These are phyloP conservation scores for Harringtonia lauricola DNA, from an alignment of 2,329 filamentous ascomycete genomes.

Conservation along the genomic window DNA sequence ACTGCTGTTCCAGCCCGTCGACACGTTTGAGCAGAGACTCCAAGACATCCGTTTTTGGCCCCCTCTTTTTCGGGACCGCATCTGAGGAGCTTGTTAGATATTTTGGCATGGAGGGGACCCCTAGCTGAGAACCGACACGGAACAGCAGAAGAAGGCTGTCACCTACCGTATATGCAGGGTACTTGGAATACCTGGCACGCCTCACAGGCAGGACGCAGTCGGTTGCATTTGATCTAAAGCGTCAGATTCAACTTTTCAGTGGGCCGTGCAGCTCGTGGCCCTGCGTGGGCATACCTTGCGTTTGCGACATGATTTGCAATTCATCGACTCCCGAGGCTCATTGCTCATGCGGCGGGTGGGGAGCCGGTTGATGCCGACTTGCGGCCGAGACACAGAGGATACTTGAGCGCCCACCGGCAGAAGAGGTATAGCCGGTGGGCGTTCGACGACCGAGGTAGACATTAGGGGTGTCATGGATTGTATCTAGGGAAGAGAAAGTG, in stretches of 20 bases:
- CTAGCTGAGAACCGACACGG: conserved; percentile 4
- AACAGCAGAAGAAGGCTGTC: not conserved
- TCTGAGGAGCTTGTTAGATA: conserved; percentile 37
- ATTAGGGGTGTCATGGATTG: conserved; percentile 17
- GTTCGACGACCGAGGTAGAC: conserved; percentile 27
- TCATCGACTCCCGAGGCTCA: conserved; percentile 83
- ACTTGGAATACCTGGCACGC: conserved; percentile 85
- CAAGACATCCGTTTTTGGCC: conserved; percentile 80
- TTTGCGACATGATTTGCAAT: conserved; percentile 89
- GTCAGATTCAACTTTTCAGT: not conserved
- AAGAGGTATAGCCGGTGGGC: conserved; percentile 28
- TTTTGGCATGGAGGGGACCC: not conserved
- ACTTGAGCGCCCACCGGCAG: conserved; percentile 28
- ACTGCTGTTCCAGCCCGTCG: conserved; percentile 69
- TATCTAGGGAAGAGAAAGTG: not conserved
- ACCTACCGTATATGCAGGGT: conserved; percentile 74
- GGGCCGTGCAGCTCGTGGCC: not conserved
- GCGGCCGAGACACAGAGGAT: conserved; percentile 56
- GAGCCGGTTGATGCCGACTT: conserved; percentile 72
- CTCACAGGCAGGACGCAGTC: conserved; percentile 73
- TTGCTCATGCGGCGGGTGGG: conserved; percentile 59
- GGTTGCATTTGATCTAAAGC: conserved; percentile 82
- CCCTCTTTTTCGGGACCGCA: conserved; percentile 80
- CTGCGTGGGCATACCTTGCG: conserved; percentile 56
- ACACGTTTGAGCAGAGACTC: conserved; percentile 77